A percentile compares a stretch with the other conserved stretches of the same genome.
Conservation (phyloP, 495 filamentous ascomycete genomes). For the Neurospora tetraspora region DNA sequence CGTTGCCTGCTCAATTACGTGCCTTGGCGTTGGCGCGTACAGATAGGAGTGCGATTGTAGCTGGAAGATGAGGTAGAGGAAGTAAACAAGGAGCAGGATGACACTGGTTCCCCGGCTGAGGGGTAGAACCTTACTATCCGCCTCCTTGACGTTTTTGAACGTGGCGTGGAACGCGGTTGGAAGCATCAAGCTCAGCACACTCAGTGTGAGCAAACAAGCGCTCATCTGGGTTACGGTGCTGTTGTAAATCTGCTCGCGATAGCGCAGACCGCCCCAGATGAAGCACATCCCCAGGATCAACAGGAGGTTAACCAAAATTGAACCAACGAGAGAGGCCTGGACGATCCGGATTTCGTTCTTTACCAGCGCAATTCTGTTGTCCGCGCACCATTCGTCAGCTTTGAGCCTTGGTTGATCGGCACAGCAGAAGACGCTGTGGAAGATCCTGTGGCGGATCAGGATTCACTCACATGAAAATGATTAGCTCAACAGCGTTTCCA, state of each 20-base stretch:
- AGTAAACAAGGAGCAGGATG: slow-evolving; percentile 69
- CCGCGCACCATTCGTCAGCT: neutral
- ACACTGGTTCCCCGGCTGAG: slow-evolving; percentile 83
- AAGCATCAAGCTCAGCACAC: slow-evolving; percentile 62
- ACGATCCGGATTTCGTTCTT: slow-evolving; percentile 79
- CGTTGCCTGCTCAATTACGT: slow-evolving; percentile 79
- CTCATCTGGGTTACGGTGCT: slow-evolving; percentile 91
- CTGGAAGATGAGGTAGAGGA: slow-evolving; percentile 79
- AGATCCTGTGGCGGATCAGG: neutral
- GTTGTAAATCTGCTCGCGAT: slow-evolving; percentile 87
- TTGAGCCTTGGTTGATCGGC: slow-evolving; percentile 11
- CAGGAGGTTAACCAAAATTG: slow-evolving; percentile 76
- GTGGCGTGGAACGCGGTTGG: slow-evolving; percentile 80
- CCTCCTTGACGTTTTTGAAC: slow-evolving; percentile 46
- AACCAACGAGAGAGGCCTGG: slow-evolving; percentile 79
- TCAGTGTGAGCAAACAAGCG: slow-evolving; percentile 76
- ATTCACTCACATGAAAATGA: slow-evolving; percentile 50
- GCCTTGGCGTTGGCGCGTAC: slow-evolving; percentile 79
- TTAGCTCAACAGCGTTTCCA: slow-evolving; percentile 82
- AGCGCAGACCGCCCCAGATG: slow-evolving; percentile 71
- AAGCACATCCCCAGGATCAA: slow-evolving; percentile 88
- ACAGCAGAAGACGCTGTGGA: neutral
- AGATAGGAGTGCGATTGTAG: slow-evolving; percentile 84
- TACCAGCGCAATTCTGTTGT: slow-evolving; percentile 14
- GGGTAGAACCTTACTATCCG: slow-evolving; percentile 59